A percentile compares a stretch with the other conserved stretches of the same genome.
These are phyloP conservation scores for Antrodiella citrinella DNA, from an alignment of 768 basidiomycete species.

Conservation along the genomic window DNA sequence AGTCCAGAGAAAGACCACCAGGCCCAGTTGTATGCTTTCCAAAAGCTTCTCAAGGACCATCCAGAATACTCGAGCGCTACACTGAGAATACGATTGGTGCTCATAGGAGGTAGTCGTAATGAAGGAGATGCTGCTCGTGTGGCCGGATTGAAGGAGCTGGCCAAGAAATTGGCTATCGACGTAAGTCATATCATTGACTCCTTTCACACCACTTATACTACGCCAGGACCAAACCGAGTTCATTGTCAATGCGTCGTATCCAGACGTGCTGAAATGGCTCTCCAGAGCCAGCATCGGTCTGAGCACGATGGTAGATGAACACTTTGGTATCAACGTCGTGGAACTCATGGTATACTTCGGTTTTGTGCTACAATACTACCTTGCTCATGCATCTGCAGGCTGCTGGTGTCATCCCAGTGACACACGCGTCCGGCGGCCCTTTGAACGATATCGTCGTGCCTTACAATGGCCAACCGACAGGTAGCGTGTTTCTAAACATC, in stretches of 20 bases:
- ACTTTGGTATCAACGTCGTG: slow-evolving; percentile 97
- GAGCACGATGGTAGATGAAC: slow-evolving; percentile 97
- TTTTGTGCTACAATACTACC: too few relatives aligned
- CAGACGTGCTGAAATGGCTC: slow-evolving; percentile 62
- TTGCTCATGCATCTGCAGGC: slow-evolving; percentile 51
- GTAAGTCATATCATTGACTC: slow-evolving; percentile 30
- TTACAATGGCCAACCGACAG: slow-evolving; percentile 59
- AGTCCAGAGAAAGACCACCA: slow-evolving; percentile 95
- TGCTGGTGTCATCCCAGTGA: slow-evolving; percentile 86
- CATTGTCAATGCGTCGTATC: slow-evolving; percentile 75
- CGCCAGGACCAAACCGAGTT: slow-evolving; percentile 70
- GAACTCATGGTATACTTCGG: slow-evolving; percentile 78
- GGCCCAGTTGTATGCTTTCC: slow-evolving; percentile 67
- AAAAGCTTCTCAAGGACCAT: slow-evolving; percentile 43
- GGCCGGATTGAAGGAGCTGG: slow-evolving; percentile 46
- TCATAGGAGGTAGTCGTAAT: slow-evolving; percentile 85
- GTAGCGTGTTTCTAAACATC: slow-evolving; percentile 30
- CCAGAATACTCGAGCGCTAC: slow-evolving; percentile 43
- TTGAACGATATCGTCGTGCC: slow-evolving; percentile 87
- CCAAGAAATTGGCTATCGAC: slow-evolving; percentile 53
- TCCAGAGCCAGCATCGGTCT: slow-evolving; percentile 74
- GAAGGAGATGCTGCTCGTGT: slow-evolving; percentile 66
- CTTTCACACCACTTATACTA: too few relatives aligned
- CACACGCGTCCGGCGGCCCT: slow-evolving; percentile 91
- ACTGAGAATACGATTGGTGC: slow-evolving; percentile 47